Conservation (phyloP, 2,329 filamentous ascomycete species). For the Trematosphaeria pertusa region DNA sequence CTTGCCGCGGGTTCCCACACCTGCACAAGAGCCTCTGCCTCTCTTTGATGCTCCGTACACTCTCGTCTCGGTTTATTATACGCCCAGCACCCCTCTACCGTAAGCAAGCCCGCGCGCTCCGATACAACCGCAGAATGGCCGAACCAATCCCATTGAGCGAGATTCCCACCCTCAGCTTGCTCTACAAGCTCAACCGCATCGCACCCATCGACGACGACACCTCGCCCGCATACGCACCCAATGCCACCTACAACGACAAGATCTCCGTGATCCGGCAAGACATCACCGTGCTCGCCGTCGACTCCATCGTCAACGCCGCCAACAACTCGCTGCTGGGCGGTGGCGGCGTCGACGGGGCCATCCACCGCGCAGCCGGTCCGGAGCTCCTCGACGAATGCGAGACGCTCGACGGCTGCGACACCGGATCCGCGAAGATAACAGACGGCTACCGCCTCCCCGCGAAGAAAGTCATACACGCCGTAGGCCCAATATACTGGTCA, state of each 20-base stretch:
- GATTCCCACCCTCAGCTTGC: slow-evolving; percentile 68
- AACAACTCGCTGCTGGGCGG: slow-evolving; percentile 81
- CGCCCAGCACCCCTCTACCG: neutral
- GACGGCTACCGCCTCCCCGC: slow-evolving; percentile 77
- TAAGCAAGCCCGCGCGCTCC: neutral
- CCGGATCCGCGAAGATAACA: slow-evolving; percentile 85
- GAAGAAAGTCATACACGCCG: slow-evolving; percentile 84
- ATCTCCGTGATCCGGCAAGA: slow-evolving; percentile 76
- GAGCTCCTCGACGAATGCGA: slow-evolving; percentile 73
- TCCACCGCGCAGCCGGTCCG: slow-evolving; percentile 81
- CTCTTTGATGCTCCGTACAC: neutral
- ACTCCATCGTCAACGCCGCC: slow-evolving; percentile 92
- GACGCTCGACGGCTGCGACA: slow-evolving; percentile 74
- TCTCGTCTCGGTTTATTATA: too few relatives aligned
- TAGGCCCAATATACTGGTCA: slow-evolving; percentile 77
- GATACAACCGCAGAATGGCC: slow-evolving; percentile 25
- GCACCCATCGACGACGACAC: slow-evolving; percentile 22
- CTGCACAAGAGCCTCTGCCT: neutral
- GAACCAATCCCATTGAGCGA: slow-evolving; percentile 53
- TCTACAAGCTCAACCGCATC: slow-evolving; percentile 69
- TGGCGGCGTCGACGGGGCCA: slow-evolving; percentile 80
- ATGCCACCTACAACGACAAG: slow-evolving; percentile 63
- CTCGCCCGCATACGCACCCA: slow-evolving; percentile 22
- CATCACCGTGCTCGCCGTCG: slow-evolving; percentile 79
- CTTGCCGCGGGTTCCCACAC: neutral